Base-by-base conservation (phyloP, 768 basidiomycete genomes). In the Tricholoma terreum region DNA sequence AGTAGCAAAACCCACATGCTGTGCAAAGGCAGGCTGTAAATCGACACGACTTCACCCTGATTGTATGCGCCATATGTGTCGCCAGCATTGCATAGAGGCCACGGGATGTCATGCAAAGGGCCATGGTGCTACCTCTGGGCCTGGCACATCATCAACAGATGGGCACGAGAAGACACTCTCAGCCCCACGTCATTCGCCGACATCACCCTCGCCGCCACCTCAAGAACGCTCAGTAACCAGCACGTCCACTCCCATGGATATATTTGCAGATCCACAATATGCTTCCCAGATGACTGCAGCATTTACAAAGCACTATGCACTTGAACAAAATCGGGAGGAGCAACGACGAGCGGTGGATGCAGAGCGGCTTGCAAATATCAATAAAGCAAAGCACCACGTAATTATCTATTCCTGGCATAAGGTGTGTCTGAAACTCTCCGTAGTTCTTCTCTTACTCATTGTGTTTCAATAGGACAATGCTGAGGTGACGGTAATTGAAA, bases 201-300 rank as follows among this genome's bases (percentile, higher is more conserved):
- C 35, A 24, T 24, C 35, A 17, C 31, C 54, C 11, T 7, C 45
- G 10, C 53, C 15, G 15, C 38, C 53, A 14, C 21, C 53, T 27
- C 35, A 3, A 17, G 34, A 35, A 35, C 8, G 8, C 34, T 36
- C 21, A 27, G 27, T 35, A 40, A 6, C 38, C 14, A 19, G 22
- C 33, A 7, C 40, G 43, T 42, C 33, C 1, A 17, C 19, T 24
- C 12, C n/a, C 10, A 19, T 4, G 11, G 45, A 43, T 17, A 27
- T 43, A 12, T 24, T 40, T 24, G 43, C 45, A 11, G n/a, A 56
- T 15, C 48, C 46, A 19, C 33, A 27, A 17, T 38, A 56, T 50
- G 55, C 55, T n/a, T 56, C 55, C 30, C 55, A 56, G 45, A 56
- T 56, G 55, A 45, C 48, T 19, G 17, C 55, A 14, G 43, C 48